Evolutionary conservation across 768 basidiomycete genomes (phyloP).

Genomic region (Naganishia kalamii): DNA sequence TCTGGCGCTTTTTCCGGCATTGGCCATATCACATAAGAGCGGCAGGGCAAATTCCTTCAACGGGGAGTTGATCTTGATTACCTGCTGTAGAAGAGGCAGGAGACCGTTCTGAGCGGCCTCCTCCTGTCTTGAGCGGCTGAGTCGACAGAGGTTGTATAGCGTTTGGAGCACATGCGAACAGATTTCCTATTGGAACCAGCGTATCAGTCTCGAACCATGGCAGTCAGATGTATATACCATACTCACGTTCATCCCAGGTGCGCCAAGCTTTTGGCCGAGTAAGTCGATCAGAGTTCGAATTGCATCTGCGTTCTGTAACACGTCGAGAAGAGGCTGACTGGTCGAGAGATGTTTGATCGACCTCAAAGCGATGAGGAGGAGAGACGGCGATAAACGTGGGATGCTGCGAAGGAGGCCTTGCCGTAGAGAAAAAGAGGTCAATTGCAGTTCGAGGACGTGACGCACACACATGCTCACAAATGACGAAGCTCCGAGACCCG

Average conservation of each 20-base stretch:
- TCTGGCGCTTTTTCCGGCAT: constrained; percentile 87
- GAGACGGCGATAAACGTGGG: constrained; percentile 76
- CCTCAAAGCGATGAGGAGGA: constrained; percentile 81
- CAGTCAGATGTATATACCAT: background rate
- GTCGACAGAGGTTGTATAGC: constrained; percentile 88
- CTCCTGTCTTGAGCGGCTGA: constrained; percentile 91
- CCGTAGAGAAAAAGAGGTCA: background rate
- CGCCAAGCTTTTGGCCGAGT: constrained; percentile 70
- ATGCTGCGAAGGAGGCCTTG: constrained; percentile 80
- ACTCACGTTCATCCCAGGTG: constrained; percentile 72
- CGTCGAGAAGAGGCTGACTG: constrained; percentile 80
- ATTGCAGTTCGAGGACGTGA: background rate
- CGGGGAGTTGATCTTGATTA: constrained; percentile 81
- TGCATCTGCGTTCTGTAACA: constrained; percentile 90
- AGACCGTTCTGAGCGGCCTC: constrained; percentile 95
- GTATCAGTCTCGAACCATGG: background rate
- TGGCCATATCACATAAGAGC: constrained; percentile 90
- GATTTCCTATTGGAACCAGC: constrained; percentile 53
- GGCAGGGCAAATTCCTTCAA: constrained; percentile 95
- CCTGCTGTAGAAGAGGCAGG: constrained; percentile 79
- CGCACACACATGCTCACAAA: constrained; percentile 57
- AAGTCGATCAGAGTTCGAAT: constrained; percentile 84
- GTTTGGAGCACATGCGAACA: constrained; percentile 96
- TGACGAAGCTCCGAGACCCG: constrained; percentile 78
- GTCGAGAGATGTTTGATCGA: constrained; percentile 95